Base-by-base conservation (phyloP, 2,329 filamentous ascomycete species). In the Rhynchosporium secalis region DNA sequence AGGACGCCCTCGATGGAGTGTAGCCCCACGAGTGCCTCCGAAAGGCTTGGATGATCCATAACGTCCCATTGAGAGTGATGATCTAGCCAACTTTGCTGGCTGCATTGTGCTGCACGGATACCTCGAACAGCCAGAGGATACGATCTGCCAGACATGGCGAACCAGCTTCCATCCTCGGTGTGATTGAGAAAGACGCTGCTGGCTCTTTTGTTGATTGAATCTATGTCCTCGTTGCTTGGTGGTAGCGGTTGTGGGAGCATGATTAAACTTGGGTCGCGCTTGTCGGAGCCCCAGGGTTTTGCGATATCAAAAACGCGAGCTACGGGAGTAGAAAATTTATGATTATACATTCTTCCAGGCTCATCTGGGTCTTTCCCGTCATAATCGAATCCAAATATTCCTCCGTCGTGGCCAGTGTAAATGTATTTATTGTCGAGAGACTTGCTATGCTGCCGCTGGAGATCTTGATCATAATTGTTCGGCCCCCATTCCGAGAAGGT, bases 401-500 rank as follows among this genome's bases (percentile, higher is more conserved):
- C 86, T 47, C 95, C 95, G 69, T 98, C 91, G 70, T 92, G 90
- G 69, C 87, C 87, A 68, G 89, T 91, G 68, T 94, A 94, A 56
- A 98, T 88, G 76, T 98, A 97, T 65, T 89, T 90, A 68, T 90
- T 87, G 74, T 98, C 93, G 73, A 93, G 88, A 0, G 92, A 92
- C 10, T 81, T 78, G 13, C 83, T 84, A 72, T 98, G 95, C 72
- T 98, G 92, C 56, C 85, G 85, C 70, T 92, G 87, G 6, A 99
- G 85, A 73, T 99, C 95, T 66, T 85, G 85, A 75, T 99, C 94
- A 64, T 88, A 90, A 63, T 89, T 96, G 75, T 99, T 99, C 13
- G 93, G 91, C 0, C 87, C 88, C 95, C 95, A 99, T 75, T 99
- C 95, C 10, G 92, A 90, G 73, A 96, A 99, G 68, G 87, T 93